Percentiles rank a stretch among this genome's conserved stretches.
These are phyloP conservation scores for Nemania serpens DNA, from an alignment of 2,329 filamentous ascomycete genomes.

Conservation along the genomic window DNA sequence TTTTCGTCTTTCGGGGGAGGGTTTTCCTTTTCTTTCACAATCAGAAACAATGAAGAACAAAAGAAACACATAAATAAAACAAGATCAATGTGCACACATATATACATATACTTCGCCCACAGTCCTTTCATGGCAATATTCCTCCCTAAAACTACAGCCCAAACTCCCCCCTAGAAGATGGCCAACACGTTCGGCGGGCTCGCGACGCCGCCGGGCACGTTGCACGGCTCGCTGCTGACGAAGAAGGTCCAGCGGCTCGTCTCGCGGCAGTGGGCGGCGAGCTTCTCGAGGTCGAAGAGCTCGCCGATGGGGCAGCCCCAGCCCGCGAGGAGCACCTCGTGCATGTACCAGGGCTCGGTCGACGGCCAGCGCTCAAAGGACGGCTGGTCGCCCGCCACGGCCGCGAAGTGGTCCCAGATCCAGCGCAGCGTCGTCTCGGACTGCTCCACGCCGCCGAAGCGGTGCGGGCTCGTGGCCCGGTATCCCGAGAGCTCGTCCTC, in stretches of 20 bases:
- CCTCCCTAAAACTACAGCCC: too few relatives aligned
- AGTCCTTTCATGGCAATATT: too few relatives aligned
- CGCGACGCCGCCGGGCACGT: conserved; percentile 48
- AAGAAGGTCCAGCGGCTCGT: conserved; percentile 52
- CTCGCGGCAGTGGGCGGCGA: conserved; percentile 47
- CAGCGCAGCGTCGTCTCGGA: conserved; percentile 48
- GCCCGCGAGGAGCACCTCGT: conserved; percentile 54
- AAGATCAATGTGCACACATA: too few relatives aligned
- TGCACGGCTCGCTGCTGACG: conserved; percentile 51
- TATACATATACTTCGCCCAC: too few relatives aligned
- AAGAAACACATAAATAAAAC: too few relatives aligned
- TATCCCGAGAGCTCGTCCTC: conserved; percentile 44
- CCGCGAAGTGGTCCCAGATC: conserved; percentile 49
- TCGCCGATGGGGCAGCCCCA: conserved; percentile 58
- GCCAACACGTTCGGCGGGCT: conserved; percentile 46
- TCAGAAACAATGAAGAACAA: too few relatives aligned
- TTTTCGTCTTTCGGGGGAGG: too few relatives aligned
- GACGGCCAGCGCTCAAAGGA: conserved; percentile 47
- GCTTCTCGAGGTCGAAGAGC: conserved; percentile 53
- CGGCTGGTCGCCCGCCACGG: conserved; percentile 51
- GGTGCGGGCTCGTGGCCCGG: conserved; percentile 44
- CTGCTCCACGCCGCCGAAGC: conserved; percentile 54
- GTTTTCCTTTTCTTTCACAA: too few relatives aligned
- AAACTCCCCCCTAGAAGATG: conserved; percentile 41
- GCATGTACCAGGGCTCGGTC: conserved; percentile 37